A percentile compares a stretch with the other conserved stretches of the same genome.
These are phyloP conservation scores for Lactarius quietus DNA, from an alignment of 768 basidiomycete species.

Conservation along the genomic window DNA sequence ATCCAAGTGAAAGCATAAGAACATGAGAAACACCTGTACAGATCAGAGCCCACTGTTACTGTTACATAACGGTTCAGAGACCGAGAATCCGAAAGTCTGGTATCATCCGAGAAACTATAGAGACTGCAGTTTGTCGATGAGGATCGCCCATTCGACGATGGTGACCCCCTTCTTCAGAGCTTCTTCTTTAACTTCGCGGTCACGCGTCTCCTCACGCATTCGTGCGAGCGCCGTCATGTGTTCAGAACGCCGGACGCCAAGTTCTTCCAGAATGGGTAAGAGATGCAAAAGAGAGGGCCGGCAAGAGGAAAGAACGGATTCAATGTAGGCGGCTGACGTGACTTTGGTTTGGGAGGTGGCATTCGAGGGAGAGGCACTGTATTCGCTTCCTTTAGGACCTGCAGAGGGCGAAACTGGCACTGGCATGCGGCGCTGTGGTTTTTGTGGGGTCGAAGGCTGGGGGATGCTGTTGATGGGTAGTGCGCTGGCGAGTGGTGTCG, in stretches of 20 bases:
- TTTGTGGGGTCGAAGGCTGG: slow-evolving; percentile 19
- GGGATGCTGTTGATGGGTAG: slow-evolving; percentile 2
- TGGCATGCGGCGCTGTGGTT: slow-evolving; percentile 16
- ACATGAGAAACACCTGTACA: not conserved
- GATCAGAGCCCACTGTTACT: slow-evolving; percentile 2
- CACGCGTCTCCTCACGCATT: slow-evolving; percentile 61
- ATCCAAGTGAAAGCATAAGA: not conserved
- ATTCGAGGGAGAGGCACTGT: slow-evolving; percentile 19
- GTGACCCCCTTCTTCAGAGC: slow-evolving; percentile 66
- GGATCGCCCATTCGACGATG: slow-evolving; percentile 74
- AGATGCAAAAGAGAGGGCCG: slow-evolving; percentile 65
- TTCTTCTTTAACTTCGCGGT: slow-evolving; percentile 66
- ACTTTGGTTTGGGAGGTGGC: slow-evolving; percentile 31
- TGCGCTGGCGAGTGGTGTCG: slow-evolving; percentile 14
- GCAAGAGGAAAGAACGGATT: slow-evolving; percentile 55
- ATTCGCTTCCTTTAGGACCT: slow-evolving; percentile 18
- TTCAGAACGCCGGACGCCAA: slow-evolving; percentile 58
- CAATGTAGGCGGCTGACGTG: slow-evolving; percentile 43
- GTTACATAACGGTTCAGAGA: not conserved
- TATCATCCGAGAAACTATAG: slow-evolving; percentile 26
- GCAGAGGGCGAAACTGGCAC: slow-evolving; percentile 13
- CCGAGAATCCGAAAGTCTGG: slow-evolving; percentile 2
- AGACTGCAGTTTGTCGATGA: slow-evolving; percentile 58
- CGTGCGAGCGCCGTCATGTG: slow-evolving; percentile 61
- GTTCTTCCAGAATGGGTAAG: slow-evolving; percentile 47